Percentiles rank a stretch among this genome's conserved stretches.
phyloP scores from a whole-genome alignment of 352 stramenopile genomes.

The Hyaloperonospora brassicae region DNA sequence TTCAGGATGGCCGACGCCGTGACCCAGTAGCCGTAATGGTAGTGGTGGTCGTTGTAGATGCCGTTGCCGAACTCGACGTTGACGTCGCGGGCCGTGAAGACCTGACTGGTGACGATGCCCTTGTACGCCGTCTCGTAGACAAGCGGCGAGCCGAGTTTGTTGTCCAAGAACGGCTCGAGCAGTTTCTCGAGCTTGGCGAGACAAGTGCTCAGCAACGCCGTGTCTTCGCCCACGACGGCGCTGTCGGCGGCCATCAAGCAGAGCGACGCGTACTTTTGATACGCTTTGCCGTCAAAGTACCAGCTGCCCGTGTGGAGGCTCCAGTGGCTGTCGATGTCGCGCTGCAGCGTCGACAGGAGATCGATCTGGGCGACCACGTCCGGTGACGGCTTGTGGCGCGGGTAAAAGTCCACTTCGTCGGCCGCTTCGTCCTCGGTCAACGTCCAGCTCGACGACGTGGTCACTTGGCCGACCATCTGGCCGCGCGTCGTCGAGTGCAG shows the following conservation, averaged over 20 bases:
- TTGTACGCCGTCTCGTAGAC: constrained; percentile 70
- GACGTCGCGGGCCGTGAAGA: constrained; percentile 44
- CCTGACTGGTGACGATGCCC: constrained; percentile 45
- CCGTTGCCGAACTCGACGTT: constrained; percentile 71
- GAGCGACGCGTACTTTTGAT: constrained; percentile 76
- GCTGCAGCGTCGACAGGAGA: constrained; percentile 32
- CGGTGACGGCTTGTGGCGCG: constrained; percentile 31
- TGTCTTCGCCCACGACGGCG: constrained; percentile 42
- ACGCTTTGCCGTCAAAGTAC: constrained; percentile 74
- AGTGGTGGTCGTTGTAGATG: too few species aligned
- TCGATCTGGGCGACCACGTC: constrained; percentile 33
- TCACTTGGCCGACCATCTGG: constrained; percentile 45
- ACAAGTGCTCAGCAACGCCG: constrained; percentile 40
- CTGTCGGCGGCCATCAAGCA: constrained; percentile 60
- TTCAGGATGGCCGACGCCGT: constrained; percentile 56
- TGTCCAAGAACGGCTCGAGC: constrained; percentile 54
- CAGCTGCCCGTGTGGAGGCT: constrained; percentile 40
- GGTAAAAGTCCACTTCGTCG: constrained; percentile 54
- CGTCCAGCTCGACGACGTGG: constrained; percentile 35
- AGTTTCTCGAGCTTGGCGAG: constrained; percentile 50
- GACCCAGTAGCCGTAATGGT: constrained; percentile 81
- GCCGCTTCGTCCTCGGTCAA: constrained; percentile 45
- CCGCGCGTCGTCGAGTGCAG: constrained; percentile 53
- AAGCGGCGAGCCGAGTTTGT: constrained; percentile 46
- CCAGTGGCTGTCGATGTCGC: constrained; percentile 55